These are phyloP conservation scores for Xylaria sp. DNA, from an alignment of 2,329 filamentous ascomycete species.

Conservation along the genomic window DNA sequence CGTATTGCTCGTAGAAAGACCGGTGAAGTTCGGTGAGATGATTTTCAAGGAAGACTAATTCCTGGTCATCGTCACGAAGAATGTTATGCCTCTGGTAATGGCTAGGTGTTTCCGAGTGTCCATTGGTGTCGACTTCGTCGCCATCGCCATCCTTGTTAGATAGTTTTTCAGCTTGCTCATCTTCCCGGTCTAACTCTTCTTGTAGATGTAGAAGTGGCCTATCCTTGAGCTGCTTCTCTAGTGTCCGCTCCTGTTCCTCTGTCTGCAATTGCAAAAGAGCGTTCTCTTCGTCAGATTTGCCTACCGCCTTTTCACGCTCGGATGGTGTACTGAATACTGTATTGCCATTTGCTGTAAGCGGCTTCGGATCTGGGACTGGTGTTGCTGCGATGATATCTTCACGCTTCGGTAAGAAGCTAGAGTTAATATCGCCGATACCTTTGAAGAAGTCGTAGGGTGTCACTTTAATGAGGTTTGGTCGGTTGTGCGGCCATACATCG, in stretches of 20 bases:
- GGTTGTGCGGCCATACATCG: conserved; percentile 94
- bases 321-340: conserved; percentile 25
- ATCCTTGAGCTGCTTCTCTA: conserved; percentile 90
- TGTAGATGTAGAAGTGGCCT: conserved; percentile 92
- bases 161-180: conserved; percentile 69
- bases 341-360: conserved; percentile 37
- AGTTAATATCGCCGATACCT: conserved; percentile 98
- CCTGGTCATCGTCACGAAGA: conserved; percentile 87
- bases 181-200: conserved; percentile 87
- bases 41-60: conserved; percentile 80
- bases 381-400: conserved; percentile 60
- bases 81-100: conserved; percentile 73
- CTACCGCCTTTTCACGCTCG: conserved; percentile 39
- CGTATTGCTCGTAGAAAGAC: conserved; percentile 86
- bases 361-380: conserved; percentile 40
- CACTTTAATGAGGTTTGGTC: conserved; percentile 92
- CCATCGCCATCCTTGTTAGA: conserved; percentile 57
- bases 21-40: conserved; percentile 81
- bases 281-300: conserved; percentile 46
- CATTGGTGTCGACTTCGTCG: conserved; percentile 49
- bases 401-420: conserved; percentile 90
- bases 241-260: conserved; percentile 85
- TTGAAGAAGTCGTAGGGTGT: conserved; percentile 97
- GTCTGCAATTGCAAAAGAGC: conserved; percentile 76
- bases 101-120: conserved; percentile 49